These are phyloP conservation scores for Nasturtium officinale DNA, from an alignment of 345 rosid species.

Conservation along the genomic window DNA sequence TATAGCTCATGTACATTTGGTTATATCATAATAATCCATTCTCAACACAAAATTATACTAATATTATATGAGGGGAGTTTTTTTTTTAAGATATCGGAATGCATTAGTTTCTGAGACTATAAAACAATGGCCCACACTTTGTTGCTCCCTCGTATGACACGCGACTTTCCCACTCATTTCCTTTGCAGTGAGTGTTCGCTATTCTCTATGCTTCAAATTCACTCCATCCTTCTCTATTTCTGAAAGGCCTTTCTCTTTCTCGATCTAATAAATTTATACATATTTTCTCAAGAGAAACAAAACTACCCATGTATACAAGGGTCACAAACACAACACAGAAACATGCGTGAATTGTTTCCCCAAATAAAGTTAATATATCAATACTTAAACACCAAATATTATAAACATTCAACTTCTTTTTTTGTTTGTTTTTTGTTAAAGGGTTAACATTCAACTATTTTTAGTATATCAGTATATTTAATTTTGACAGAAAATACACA, in stretches of 20 bases:
- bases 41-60: neutral
- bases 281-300: neutral
- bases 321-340: conserved; percentile 31
- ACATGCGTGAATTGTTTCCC: conserved; percentile 38
- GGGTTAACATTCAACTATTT: no score
- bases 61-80: neutral
- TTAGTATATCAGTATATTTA: neutral
- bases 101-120: conserved; percentile 29
- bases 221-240: conserved; percentile 37
- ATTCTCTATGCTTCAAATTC: conserved; percentile 37
- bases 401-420: neutral
- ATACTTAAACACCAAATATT: neutral
- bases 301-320: conserved; percentile 16
- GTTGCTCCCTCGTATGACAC: conserved; percentile 42
- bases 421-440: no score
- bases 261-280: neutral
- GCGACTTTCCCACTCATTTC: conserved; percentile 39
- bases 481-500: conserved; percentile 2
- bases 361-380: neutral
- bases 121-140: conserved; percentile 39
- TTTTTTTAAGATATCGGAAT: neutral
- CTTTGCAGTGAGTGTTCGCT: conserved; percentile 41
- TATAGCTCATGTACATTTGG: conserved; percentile 8
- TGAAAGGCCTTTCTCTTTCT: conserved; percentile 39
- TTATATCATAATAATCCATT: neutral